Evolutionary conservation across 2,329 filamentous ascomycete species (phyloP).

Genomic region (Claviceps digitariae): DNA sequence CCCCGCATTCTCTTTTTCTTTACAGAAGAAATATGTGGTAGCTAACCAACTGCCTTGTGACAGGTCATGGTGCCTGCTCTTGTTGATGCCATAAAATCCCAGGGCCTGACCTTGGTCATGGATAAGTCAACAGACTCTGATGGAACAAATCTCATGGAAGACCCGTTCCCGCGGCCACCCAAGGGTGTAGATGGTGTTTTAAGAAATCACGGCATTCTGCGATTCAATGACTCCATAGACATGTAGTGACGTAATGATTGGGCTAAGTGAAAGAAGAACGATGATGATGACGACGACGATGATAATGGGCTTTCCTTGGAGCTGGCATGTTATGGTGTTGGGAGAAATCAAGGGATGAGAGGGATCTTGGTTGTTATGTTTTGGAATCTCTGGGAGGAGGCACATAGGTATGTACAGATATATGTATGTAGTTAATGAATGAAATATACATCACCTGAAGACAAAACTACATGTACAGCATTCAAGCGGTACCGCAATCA

Average conservation of each 20-base stretch:
- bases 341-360: neutral
- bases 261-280: neutral
- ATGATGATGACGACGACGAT: neutral
- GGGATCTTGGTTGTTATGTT: neutral
- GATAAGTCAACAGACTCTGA: constrained; percentile 58
- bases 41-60: neutral
- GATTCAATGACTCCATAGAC: constrained; percentile 88
- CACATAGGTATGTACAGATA: too few relatives aligned
- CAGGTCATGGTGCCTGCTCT: constrained; percentile 88
- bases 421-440: too few relatives aligned
- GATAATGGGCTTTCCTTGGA: too few relatives aligned
- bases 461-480: neutral
- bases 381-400: neutral
- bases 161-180: constrained; percentile 49
- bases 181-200: constrained; percentile 80
- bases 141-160: constrained; percentile 25
- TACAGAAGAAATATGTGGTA: neutral
- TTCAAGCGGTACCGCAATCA: neutral
- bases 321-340: neutral
- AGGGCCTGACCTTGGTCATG: constrained; percentile 81
- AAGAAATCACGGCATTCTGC: constrained; percentile 72
- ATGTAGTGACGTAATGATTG: constrained; percentile 25
- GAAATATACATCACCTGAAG: too few relatives aligned
- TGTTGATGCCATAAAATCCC: constrained; percentile 85
- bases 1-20: neutral